phyloP scores from a whole-genome alignment of 129 eudicot genomes.

The Artemisia argyi region DNA sequence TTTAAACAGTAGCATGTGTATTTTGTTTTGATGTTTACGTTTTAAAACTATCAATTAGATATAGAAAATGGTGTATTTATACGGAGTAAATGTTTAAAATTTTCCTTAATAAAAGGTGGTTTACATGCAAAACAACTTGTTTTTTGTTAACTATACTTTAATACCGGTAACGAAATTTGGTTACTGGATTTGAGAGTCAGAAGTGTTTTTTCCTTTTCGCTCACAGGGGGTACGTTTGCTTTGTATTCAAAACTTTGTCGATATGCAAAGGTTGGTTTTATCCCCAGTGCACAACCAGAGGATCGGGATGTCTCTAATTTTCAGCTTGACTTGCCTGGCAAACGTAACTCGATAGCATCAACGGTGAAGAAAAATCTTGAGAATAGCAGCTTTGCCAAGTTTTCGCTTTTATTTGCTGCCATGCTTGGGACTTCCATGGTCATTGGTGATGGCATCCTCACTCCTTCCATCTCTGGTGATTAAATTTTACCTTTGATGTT shows the following conservation, averaged over 20 bases:
- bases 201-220: not conserved
- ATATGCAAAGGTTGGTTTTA: conserved; percentile 61
- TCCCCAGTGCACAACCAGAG: conserved; percentile 66
- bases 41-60: too few relatives aligned
- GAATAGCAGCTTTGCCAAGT: conserved; percentile 51
- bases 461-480: conserved; percentile 80
- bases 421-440: conserved; percentile 87
- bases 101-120: too few relatives aligned
- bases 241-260: conserved; percentile 79
- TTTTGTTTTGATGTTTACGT: too few relatives aligned
- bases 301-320: conserved; percentile 67
- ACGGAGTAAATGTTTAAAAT: too few relatives aligned
- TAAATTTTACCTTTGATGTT: not conserved
- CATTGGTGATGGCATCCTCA: conserved; percentile 80
- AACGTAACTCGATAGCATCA: conserved; percentile 43
- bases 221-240: conserved; percentile 87
- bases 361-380: conserved; percentile 52
- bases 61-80: too few relatives aligned
- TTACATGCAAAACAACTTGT: too few relatives aligned
- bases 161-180: too few relatives aligned
- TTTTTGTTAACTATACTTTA: too few relatives aligned
- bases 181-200: not conserved
- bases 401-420: conserved; percentile 52
- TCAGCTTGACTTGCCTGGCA: conserved; percentile 49
- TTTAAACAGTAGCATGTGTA: too few relatives aligned